These are phyloP conservation scores for Entomortierella lignicola DNA, from an alignment of 192 early-diverging fungal species.

Conservation along the genomic window DNA sequence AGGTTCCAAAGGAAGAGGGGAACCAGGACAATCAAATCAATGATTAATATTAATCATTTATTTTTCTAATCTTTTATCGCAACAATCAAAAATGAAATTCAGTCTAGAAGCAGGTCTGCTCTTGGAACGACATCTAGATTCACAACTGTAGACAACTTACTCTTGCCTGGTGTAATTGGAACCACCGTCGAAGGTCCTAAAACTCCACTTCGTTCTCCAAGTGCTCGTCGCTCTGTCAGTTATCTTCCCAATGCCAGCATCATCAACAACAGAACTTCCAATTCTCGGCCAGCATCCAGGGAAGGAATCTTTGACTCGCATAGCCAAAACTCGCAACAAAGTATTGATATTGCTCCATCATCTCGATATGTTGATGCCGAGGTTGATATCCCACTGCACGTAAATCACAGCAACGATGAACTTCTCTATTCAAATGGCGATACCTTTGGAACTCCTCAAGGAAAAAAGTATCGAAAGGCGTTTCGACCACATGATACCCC, in stretches of 20 bases:
- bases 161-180: conserved; percentile 42
- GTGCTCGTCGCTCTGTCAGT: not conserved
- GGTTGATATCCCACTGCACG: conserved; percentile 1
- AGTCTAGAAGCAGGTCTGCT: conserved; percentile 15
- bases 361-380: conserved; percentile 23
- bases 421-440: not conserved
- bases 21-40: no score
- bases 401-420: not conserved
- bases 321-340: not conserved
- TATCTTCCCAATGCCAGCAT: not conserved
- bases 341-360: not conserved
- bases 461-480: conserved; percentile 16
- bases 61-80: no score
- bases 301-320: not conserved
- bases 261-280: conserved; percentile 1
- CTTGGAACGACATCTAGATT: not conserved
- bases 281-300: not conserved
- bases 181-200: conserved; percentile 46
- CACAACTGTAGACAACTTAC: conserved; percentile 22
- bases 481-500: conserved; percentile 35
- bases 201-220: conserved; percentile 24
- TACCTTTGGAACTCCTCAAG: conserved; percentile 12
- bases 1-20: no score
- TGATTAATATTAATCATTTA: no score
- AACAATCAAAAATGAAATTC: no score